Percentiles rank a stretch among this genome's conserved stretches.
phyloP scores from a whole-genome alignment of 352 stramenopile genomes.

The Achlya hypogyna region DNA sequence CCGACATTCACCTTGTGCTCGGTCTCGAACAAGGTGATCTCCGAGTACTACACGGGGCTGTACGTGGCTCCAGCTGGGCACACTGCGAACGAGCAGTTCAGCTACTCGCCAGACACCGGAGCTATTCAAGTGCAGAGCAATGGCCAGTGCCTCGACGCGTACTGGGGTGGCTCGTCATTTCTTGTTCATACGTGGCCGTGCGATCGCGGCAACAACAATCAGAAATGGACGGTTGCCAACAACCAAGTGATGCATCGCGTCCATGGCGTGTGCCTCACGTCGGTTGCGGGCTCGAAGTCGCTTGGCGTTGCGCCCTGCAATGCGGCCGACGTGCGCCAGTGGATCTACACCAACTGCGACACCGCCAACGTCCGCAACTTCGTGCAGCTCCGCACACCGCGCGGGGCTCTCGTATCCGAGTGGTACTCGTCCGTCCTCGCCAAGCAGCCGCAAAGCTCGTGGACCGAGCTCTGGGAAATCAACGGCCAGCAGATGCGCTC shows the following conservation, averaged over 20 bases:
- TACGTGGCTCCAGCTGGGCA: background rate
- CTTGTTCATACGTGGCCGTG: background rate
- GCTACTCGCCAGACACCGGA: background rate
- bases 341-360: background rate
- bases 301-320: background rate
- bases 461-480: background rate
- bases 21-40: background rate
- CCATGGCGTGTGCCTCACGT: background rate
- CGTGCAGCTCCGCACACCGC: background rate
- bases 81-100: background rate
- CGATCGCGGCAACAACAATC: background rate
- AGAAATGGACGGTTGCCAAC: background rate
- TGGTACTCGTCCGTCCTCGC: background rate
- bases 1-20: conserved; percentile 20
- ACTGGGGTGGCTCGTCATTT: background rate
- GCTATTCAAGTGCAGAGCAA: background rate
- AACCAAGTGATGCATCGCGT: background rate
- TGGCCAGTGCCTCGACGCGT: background rate
- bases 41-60: background rate
- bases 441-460: background rate
- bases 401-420: background rate
- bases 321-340: background rate
- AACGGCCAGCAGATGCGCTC: background rate
- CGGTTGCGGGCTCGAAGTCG: background rate
- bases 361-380: background rate